Conservation (phyloP, 495 filamentous ascomycete genomes). For the Acidiella bohemica region DNA sequence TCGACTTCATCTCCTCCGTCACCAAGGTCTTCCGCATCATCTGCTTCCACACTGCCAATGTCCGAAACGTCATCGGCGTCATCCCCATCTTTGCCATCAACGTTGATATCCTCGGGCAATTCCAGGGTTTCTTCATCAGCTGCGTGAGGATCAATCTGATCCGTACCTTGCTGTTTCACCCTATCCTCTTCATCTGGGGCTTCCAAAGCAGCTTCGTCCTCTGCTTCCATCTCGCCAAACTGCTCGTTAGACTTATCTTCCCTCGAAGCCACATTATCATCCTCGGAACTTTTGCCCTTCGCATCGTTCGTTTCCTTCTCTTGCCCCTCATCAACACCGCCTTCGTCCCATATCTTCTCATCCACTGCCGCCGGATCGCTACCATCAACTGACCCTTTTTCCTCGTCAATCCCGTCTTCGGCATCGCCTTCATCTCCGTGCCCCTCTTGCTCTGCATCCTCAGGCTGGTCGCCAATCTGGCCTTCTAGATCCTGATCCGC, state of each 20-base stretch:
- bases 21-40: conserved; percentile 32
- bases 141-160: conserved; percentile 56
- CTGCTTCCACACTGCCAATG: conserved; percentile 45
- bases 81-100: conserved; percentile 49
- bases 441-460: conserved; percentile 43
- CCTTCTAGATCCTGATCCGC: conserved; percentile 80
- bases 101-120: conserved; percentile 54
- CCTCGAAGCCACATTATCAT: conserved; percentile 50
- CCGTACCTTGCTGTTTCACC: conserved; percentile 47
- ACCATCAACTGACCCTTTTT: conserved; percentile 78
- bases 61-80: conserved; percentile 48
- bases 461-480: conserved; percentile 51
- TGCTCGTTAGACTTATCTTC: conserved; percentile 41
- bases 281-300: conserved; percentile 44
- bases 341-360: conserved; percentile 95
- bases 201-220: conserved; percentile 40
- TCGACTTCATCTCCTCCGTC: conserved; percentile 44
- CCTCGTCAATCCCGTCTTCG: conserved; percentile 67
- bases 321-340: conserved; percentile 61
- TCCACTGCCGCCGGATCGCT: conserved; percentile 79
- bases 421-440: conserved; percentile 42
- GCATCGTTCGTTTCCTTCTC: conserved; percentile 65
- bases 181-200: conserved; percentile 49
- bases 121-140: conserved; percentile 58
- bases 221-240: conserved; percentile 26